Conservation (phyloP, 495 filamentous ascomycete genomes). For the Penicillium taxi region DNA sequence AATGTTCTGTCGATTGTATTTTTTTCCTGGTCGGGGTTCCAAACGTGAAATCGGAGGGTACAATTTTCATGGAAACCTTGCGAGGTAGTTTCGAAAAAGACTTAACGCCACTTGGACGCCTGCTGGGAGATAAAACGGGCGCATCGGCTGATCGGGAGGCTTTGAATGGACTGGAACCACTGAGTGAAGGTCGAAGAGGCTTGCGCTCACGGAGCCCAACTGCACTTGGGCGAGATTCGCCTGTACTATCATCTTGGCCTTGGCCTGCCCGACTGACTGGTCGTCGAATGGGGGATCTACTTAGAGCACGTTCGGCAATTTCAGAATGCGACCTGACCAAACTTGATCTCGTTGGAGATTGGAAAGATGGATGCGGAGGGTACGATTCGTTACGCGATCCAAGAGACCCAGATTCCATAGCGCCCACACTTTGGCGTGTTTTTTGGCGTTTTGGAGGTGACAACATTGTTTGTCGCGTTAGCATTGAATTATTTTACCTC, state of each 20-base stretch:
- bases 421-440: constrained; percentile 34
- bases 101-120: constrained; percentile 27
- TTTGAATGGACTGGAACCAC: constrained; percentile 30
- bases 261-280: constrained; percentile 8
- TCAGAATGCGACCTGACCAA: constrained; percentile 57
- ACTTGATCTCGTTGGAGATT: constrained; percentile 58
- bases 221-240: constrained; percentile 14
- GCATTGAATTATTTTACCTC: constrained; percentile 3
- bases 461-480: constrained; percentile 17
- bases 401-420: constrained; percentile 23
- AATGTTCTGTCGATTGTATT: constrained; percentile 16
- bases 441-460: constrained; percentile 58
- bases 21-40: constrained; percentile 33
- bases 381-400: constrained; percentile 17
- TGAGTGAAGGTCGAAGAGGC: constrained; percentile 31
- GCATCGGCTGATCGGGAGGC: constrained; percentile 23
- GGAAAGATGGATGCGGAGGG: constrained; percentile 49
- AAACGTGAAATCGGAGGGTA: constrained; percentile 37
- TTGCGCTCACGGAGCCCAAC: constrained; percentile 32
- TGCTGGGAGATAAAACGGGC: constrained; percentile 22
- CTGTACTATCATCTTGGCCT: constrained; percentile 20
- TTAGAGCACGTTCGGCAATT: constrained; percentile 42
- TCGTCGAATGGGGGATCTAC: constrained; percentile 24
- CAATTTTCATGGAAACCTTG: constrained; percentile 32
- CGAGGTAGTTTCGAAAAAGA: constrained; percentile 38